phyloP scores from a whole-genome alignment of 371 early-diverging fungal species.

The Mucor circinelloides region DNA sequence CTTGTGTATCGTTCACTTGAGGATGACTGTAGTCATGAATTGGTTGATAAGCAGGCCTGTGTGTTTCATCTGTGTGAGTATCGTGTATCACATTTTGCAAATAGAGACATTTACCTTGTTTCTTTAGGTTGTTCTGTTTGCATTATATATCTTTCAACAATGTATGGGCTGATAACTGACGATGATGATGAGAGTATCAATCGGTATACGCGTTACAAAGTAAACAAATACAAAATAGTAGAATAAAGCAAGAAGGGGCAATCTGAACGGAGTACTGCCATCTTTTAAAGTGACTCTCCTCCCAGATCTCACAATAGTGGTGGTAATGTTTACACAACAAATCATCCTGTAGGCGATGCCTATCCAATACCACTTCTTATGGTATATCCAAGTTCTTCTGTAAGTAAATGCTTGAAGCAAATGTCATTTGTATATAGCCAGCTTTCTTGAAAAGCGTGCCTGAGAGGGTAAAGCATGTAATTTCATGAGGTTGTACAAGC shows the following conservation, averaged over 20 bases:
- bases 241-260: background rate
- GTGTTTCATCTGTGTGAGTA: too few relatives aligned
- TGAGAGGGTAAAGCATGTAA: background rate
- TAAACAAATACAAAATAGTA: background rate
- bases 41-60: background rate
- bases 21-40: background rate
- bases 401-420: background rate
- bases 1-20: background rate
- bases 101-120: background rate
- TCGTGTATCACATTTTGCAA: too few relatives aligned
- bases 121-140: background rate
- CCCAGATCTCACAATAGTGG: background rate
- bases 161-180: background rate
- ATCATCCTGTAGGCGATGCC: background rate
- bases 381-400: background rate
- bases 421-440: too few relatives aligned
- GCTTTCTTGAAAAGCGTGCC: background rate
- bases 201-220: background rate
- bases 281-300: background rate
- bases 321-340: background rate
- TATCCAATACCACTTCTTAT: background rate
- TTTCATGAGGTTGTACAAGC: background rate
- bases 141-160: background rate
- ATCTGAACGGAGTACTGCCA: background rate
- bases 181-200: background rate